phyloP scores from a whole-genome alignment of 106 monocot genomes.

The Vanilla planifolia region DNA sequence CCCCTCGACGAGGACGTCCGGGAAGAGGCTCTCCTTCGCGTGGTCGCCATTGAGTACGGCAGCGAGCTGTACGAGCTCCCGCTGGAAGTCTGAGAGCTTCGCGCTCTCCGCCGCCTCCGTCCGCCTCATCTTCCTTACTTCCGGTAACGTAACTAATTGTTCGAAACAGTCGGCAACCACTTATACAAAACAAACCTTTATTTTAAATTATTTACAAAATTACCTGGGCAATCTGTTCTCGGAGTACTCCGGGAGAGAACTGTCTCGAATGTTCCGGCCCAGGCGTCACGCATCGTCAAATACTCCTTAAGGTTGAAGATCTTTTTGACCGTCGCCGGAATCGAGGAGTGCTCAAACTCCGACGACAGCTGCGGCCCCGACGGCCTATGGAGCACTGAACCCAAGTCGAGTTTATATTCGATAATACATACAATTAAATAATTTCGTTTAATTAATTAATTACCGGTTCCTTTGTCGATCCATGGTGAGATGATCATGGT shows the following conservation, averaged over 20 bases:
- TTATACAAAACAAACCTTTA: no score
- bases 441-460: not conserved
- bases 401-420: not conserved
- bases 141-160: conserved; percentile 62
- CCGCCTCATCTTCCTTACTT: conserved; percentile 45
- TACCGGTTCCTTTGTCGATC: conserved; percentile 77
- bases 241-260: conserved; percentile 54
- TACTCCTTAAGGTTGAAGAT: conserved; percentile 69
- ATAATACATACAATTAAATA: not conserved
- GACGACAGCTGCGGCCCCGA: conserved; percentile 51
- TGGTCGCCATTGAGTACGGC: conserved; percentile 72
- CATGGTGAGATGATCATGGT: conserved; percentile 83
- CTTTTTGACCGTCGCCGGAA: conserved; percentile 88
- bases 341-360: conserved; percentile 91
- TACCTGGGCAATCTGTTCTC: conserved; percentile 70
- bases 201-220: no score
- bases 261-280: conserved; percentile 85
- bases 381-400: conserved; percentile 60
- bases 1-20: conserved; percentile 39
- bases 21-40: conserved; percentile 31
- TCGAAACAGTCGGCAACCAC: no score
- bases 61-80: conserved; percentile 66
- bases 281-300: conserved; percentile 71
- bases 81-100: conserved; percentile 56
- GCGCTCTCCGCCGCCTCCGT: conserved; percentile 32